A percentile compares a stretch with the other conserved stretches of the same genome.
phyloP scores from a whole-genome alignment of 2,329 filamentous ascomycete species.

The Aureobasidium sp. region DNA sequence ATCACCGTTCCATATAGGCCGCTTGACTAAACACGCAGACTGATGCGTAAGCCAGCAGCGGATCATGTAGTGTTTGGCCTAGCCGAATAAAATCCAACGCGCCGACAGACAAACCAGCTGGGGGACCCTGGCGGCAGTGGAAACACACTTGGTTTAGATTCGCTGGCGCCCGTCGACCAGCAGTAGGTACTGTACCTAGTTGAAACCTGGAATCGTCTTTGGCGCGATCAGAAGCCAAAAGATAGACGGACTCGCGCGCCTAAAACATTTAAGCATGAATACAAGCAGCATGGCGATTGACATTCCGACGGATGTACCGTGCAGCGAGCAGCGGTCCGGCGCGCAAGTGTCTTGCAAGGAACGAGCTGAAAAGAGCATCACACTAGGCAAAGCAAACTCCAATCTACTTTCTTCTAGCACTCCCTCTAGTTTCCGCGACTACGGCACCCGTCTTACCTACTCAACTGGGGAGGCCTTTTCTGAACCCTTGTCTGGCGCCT shows the following conservation, averaged over 20 bases:
- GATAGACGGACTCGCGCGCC: neutral
- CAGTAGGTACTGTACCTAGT: neutral
- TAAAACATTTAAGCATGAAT: constrained; percentile 7
- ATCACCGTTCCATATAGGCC: neutral
- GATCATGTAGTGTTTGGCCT: neutral
- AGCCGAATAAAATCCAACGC: neutral
- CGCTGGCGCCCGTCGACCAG: neutral
- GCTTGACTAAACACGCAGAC: neutral
- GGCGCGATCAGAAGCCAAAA: constrained; percentile 6
- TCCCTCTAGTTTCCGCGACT: constrained; percentile 1
- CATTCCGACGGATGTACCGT: neutral
- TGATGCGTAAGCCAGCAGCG: constrained; percentile 4
- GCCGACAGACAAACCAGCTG: neutral
- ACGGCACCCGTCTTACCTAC: neutral
- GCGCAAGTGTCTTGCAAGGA: constrained; percentile 6
- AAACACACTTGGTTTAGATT: neutral
- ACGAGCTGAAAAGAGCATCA: constrained; percentile 2
- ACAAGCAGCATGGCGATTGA: constrained; percentile 2
- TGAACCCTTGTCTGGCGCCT: neutral
- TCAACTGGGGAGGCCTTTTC: neutral
- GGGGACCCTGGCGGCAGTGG: neutral
- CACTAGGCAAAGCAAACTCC: constrained; percentile 8
- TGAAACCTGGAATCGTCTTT: neutral
- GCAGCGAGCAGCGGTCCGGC: constrained; percentile 3
- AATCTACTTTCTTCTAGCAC: constrained; percentile 9